Conservation (phyloP, 805 yeast genomes). For the Yamadazyma takamatsuzukensis region DNA sequence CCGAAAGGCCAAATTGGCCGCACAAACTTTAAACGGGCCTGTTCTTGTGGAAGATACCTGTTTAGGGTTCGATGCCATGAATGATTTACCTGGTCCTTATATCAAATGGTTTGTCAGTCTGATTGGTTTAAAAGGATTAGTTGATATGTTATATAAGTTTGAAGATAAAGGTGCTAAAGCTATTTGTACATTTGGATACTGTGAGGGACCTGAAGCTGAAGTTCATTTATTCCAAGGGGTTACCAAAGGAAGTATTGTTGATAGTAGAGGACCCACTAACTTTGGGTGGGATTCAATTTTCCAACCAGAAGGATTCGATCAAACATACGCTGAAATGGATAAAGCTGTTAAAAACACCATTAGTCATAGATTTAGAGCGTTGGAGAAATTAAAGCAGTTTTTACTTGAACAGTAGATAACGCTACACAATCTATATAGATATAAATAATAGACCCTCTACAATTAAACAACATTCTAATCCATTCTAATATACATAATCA, state of each 20-base stretch:
- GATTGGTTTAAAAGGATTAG: slow-evolving; percentile 74
- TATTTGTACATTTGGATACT: slow-evolving; percentile 87
- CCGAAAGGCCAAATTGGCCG: slow-evolving; percentile 76
- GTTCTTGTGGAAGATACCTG: slow-evolving; percentile 96
- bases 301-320: slow-evolving; percentile 69
- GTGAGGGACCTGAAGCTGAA: slow-evolving; percentile 72
- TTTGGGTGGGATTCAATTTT: slow-evolving; percentile 97
- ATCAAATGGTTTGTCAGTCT: slow-evolving; percentile 84
- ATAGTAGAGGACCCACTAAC: slow-evolving; percentile 68
- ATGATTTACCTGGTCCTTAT: slow-evolving; percentile 89
- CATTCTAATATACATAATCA: slow-evolving; percentile 1
- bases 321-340: slow-evolving; percentile 84
- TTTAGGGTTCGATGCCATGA: slow-evolving; percentile 74
- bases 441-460: slow-evolving; percentile 2
- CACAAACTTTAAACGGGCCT: slow-evolving; percentile 62
- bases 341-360: slow-evolving; percentile 72
- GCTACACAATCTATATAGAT: no score
- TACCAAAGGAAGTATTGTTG: slow-evolving; percentile 77
- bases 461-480: background rate
- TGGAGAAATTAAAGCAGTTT: slow-evolving; percentile 63
- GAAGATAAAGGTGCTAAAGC: slow-evolving; percentile 85
- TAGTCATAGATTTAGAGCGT: slow-evolving; percentile 85
- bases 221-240: slow-evolving; percentile 82
- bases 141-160: slow-evolving; percentile 73
- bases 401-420: slow-evolving; percentile 20